phyloP scores from a whole-genome alignment of 2,329 filamentous ascomycete species.

The Colletotrichum chrysophilum region DNA sequence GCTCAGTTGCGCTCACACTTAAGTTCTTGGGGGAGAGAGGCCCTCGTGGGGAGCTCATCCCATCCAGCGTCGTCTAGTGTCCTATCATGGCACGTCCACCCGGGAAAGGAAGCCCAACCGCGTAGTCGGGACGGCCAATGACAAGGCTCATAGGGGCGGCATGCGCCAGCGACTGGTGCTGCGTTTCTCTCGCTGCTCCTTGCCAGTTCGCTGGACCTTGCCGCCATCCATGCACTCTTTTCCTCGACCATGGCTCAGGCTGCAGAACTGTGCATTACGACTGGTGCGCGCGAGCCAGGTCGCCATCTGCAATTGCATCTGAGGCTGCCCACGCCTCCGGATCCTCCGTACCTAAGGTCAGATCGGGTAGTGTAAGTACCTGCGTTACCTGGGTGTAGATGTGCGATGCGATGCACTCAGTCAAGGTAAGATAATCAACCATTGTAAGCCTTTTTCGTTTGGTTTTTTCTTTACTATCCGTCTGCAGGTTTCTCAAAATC shows the following conservation, averaged over 20 bases:
- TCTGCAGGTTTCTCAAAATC: not conserved
- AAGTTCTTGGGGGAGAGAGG: not conserved
- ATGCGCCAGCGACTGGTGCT: constrained; percentile 17
- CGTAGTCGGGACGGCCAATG: constrained; percentile 3
- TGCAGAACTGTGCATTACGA: not conserved
- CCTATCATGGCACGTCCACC: not conserved
- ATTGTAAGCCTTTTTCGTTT: not conserved
- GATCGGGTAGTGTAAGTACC: not conserved
- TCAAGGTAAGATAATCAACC: not conserved
- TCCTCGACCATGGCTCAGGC: not conserved
- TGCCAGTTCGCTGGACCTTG: not conserved
- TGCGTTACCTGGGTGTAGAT: not conserved
- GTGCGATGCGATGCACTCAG: not conserved
- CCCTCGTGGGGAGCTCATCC: not conserved
- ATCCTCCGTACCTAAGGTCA: not conserved
- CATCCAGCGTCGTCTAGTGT: not conserved
- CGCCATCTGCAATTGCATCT: not conserved
- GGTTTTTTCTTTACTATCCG: not conserved
- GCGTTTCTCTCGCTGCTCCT: not conserved
- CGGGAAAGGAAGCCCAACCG: not conserved
- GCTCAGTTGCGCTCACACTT: not conserved
- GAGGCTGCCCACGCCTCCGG: not conserved
- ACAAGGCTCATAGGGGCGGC: not conserved
- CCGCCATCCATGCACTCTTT: not conserved
- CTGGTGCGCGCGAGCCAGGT: not conserved